These are phyloP conservation scores for Schwanniomyces polymorphus DNA, from an alignment of 805 yeast species.

Conservation along the genomic window DNA sequence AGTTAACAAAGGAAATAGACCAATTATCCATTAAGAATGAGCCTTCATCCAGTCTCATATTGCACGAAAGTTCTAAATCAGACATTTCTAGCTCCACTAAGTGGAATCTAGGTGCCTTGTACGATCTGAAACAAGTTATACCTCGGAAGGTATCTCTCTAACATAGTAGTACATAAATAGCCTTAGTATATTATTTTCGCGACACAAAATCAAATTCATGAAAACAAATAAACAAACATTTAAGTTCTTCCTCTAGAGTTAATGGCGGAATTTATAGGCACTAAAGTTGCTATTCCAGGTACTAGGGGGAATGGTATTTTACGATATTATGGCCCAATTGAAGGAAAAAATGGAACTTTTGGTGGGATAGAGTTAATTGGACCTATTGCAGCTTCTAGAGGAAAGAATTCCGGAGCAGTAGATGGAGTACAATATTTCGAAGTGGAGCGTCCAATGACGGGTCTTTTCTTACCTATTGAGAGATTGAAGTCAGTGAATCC, in stretches of 20 bases:
- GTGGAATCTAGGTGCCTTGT: neutral
- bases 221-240: neutral
- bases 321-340: conserved; percentile 70
- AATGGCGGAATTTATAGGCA: conserved; percentile 34
- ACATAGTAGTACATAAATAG: neutral
- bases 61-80: neutral
- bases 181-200: neutral
- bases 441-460: conserved; percentile 63
- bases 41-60: neutral
- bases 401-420: conserved; percentile 85
- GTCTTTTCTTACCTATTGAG: conserved; percentile 68
- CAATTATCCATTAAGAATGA: conserved; percentile 1
- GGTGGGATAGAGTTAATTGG: conserved; percentile 89
- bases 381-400: conserved; percentile 53
- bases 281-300: conserved; percentile 57
- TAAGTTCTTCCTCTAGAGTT: neutral
- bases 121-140: neutral
- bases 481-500: conserved; percentile 39
- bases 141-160: neutral
- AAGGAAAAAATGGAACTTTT: conserved; percentile 69
- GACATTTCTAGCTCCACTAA: neutral
- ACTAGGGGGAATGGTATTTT: conserved; percentile 66
- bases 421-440: conserved; percentile 70
- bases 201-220: neutral
- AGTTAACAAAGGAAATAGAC: conserved; percentile 9